Conservation (phyloP, 345 rosid genomes). For the Noccaea caerulescens region DNA sequence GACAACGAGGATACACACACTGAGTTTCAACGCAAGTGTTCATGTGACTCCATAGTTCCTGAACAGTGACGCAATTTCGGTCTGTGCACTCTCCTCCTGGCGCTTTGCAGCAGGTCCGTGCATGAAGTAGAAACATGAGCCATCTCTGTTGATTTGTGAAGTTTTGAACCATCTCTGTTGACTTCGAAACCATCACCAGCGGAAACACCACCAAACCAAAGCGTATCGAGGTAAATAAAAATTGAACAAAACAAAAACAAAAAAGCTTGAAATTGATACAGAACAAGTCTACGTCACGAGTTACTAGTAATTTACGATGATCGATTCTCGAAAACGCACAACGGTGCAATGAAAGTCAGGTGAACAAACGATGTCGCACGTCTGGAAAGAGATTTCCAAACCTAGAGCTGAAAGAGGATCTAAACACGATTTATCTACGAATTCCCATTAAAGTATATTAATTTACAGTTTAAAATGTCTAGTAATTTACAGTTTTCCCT, state of each 20-base stretch:
- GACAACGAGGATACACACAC: conserved; percentile 80
- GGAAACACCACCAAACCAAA: no score
- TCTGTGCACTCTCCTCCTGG: conserved; percentile 85
- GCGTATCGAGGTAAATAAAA: no score
- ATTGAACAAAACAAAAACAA: conserved; percentile 37
- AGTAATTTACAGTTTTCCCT: not conserved
- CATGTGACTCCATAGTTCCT: conserved; percentile 77
- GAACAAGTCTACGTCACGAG: no score
- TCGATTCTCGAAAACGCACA: conserved; percentile 27
- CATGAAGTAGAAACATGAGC: conserved; percentile 90
- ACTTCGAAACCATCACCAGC: no score
- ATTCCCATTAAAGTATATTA: no score
- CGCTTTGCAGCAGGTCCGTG: conserved; percentile 65
- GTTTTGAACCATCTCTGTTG: conserved; percentile 24
- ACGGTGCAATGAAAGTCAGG: conserved; percentile 26
- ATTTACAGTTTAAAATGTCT: no score
- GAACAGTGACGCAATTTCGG: conserved; percentile 61
- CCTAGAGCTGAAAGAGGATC: no score
- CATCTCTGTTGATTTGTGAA: conserved; percentile 76
- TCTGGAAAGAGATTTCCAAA: conserved; percentile 7
- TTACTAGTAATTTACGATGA: conserved; percentile 24
- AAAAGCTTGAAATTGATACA: not conserved
- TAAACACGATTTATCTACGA: no score
- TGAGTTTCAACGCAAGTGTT: conserved; percentile 58
- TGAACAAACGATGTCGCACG: conserved; percentile 44